phyloP scores from a whole-genome alignment of 1,139 yeast species.

The Yamadazyma buinensis region DNA sequence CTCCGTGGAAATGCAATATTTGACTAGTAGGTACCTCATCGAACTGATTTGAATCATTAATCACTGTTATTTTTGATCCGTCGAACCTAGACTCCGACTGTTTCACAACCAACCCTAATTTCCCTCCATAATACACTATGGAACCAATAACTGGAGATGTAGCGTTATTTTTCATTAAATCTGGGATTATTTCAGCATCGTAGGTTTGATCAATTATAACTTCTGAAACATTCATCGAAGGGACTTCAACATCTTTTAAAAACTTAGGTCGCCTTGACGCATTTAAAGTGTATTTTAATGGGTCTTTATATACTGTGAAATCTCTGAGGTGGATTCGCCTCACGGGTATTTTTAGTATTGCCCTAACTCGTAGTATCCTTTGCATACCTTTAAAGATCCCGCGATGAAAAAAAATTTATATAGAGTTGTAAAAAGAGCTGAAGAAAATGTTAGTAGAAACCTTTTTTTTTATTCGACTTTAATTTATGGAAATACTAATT shows the following conservation, averaged over 20 bases:
- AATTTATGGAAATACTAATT: background rate
- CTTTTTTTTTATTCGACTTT: too few species aligned
- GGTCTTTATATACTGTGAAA: background rate
- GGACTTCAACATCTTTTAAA: background rate
- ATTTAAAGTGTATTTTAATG: background rate
- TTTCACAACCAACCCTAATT: slow-evolving; percentile 32
- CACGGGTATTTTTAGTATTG: background rate
- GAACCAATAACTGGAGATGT: slow-evolving; percentile 29
- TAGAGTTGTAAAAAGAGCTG: too few species aligned
- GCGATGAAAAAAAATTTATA: too few species aligned
- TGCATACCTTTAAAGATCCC: too few species aligned
- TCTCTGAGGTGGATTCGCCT: slow-evolving; percentile 1
- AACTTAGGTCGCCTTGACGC: background rate
- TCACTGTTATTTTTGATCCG: slow-evolving; percentile 24
- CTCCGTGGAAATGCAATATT: slow-evolving; percentile 25
- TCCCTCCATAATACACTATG: slow-evolving; percentile 25
- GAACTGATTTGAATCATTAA: slow-evolving; percentile 30
- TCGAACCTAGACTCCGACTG: slow-evolving; percentile 30
- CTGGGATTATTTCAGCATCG: background rate
- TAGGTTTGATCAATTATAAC: background rate
- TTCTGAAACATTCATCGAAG: background rate
- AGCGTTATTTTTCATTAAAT: background rate
- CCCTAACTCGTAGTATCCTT: too few species aligned
- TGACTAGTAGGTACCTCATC: slow-evolving; percentile 22
- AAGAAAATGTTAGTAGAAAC: too few species aligned